A percentile compares a stretch with the other conserved stretches of the same genome.
phyloP scores from a whole-genome alignment of 495 filamentous ascomycete species.

The Trypethelium eluteriae region DNA sequence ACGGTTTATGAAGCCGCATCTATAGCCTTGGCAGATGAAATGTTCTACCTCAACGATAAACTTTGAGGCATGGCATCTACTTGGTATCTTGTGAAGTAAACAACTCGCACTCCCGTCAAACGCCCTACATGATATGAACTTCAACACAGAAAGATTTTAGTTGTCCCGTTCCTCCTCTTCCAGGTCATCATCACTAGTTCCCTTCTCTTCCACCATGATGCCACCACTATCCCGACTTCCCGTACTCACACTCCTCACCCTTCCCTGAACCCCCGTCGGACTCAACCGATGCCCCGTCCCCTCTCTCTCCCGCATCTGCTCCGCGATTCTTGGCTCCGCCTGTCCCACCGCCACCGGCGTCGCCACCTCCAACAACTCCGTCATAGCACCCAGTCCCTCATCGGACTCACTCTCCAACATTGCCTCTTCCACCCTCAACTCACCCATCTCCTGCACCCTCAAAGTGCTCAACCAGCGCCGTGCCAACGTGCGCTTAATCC shows the following conservation, averaged over 20 bases:
- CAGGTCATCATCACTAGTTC: constrained; percentile 25
- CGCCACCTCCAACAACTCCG: constrained; percentile 22
- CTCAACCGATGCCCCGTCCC: constrained; percentile 18
- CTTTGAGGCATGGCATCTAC: no score
- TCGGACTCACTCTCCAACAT: constrained; percentile 22
- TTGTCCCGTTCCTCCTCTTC: constrained; percentile 15
- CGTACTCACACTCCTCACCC: constrained; percentile 24
- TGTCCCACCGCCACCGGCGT: constrained; percentile 26
- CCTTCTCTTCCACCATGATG: constrained; percentile 45
- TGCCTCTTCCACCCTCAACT: constrained; percentile 13
- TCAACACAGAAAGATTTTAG: neutral
- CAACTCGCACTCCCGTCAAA: no score
- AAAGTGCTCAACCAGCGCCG: constrained; percentile 41
- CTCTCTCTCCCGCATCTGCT: constrained; percentile 18
- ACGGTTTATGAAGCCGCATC: no score
- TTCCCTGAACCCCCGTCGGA: constrained; percentile 19
- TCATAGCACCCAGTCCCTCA: constrained; percentile 25
- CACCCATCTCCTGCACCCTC: constrained; percentile 21
- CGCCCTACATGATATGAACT: no score
- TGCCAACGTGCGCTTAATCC: constrained; percentile 40
- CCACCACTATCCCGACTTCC: constrained; percentile 30
- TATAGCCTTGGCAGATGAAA: no score
- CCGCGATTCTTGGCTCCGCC: constrained; percentile 26
- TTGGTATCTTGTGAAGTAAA: no score
- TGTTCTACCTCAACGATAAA: no score